These are phyloP conservation scores for Eucalyptus regnans DNA, from an alignment of 345 rosid species.

Conservation along the genomic window DNA sequence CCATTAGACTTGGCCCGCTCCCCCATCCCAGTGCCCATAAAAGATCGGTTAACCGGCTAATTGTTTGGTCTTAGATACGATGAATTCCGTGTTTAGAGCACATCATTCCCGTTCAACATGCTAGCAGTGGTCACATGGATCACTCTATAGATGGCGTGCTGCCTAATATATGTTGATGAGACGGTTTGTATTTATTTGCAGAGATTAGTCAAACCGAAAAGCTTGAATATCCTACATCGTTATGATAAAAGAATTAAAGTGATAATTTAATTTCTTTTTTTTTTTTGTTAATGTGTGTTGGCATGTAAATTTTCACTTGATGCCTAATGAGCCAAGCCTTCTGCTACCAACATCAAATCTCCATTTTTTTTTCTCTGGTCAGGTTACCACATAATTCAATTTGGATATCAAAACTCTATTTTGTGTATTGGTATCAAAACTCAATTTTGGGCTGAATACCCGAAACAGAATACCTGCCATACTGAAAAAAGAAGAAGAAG, in stretches of 20 bases:
- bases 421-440: no score
- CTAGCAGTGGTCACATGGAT: neutral
- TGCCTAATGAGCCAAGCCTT: no score
- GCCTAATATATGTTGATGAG: neutral
- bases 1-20: neutral
- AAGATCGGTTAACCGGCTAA: neutral
- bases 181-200: neutral
- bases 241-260: no score
- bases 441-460: no score
- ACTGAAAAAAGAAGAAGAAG: fast-evolving
- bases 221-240: fast-evolving
- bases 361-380: no score
- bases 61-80: neutral
- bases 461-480: no score
- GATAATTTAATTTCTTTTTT: no score
- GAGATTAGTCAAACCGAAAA: neutral
- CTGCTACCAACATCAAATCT: no score
- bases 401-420: no score
- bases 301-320: no score
- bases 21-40: neutral
- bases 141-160: neutral
- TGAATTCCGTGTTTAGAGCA: neutral
- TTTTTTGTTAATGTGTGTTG: fast-evolving
- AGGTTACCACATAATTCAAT: no score
- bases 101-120: neutral